Percentiles rank a stretch among this genome's conserved stretches.
phyloP scores from a whole-genome alignment of 1,284 basidiomycete genomes.

The Trametes pubescens region DNA sequence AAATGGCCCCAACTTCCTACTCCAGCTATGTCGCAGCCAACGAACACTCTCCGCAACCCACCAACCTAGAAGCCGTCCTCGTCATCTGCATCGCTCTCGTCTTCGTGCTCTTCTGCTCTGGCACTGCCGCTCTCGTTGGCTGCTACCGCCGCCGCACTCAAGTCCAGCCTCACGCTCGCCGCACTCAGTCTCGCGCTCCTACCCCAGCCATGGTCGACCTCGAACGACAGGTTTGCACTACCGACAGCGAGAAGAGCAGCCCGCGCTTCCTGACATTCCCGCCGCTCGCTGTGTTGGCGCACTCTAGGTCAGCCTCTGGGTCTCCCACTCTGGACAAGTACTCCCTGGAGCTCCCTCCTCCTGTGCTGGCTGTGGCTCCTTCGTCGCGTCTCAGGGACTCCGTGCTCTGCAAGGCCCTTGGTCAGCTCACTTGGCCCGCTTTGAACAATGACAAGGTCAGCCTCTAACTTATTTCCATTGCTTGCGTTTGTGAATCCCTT shows the following conservation, averaged over 20 bases:
- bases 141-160: background rate
- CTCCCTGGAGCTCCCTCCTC: conserved; percentile 10
- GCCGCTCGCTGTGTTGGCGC: conserved; percentile 6
- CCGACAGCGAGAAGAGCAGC: conserved; percentile 6
- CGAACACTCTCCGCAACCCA: conserved; percentile 2
- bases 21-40: background rate
- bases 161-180: too few species aligned
- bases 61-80: conserved; percentile 6
- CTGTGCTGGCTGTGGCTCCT: conserved; percentile 15
- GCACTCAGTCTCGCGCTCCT: background rate
- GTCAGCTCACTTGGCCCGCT: conserved; percentile 12
- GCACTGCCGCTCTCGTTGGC: background rate
- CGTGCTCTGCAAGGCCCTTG: conserved; percentile 21
- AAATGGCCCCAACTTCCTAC: conserved; percentile 7
- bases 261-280: conserved; percentile 9
- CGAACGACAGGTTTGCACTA: conserved; percentile 8
- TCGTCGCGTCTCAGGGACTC: conserved; percentile 25
- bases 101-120: conserved; percentile 3
- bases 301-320: conserved; percentile 9
- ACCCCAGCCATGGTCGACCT: conserved; percentile 7
- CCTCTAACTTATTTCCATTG: background rate
- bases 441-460: conserved; percentile 19
- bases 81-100: conserved; percentile 15
- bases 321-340: conserved; percentile 7
- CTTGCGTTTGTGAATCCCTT: background rate